phyloP scores from a whole-genome alignment of 495 filamentous ascomycete species.

The Hypoxylon trugodes region DNA sequence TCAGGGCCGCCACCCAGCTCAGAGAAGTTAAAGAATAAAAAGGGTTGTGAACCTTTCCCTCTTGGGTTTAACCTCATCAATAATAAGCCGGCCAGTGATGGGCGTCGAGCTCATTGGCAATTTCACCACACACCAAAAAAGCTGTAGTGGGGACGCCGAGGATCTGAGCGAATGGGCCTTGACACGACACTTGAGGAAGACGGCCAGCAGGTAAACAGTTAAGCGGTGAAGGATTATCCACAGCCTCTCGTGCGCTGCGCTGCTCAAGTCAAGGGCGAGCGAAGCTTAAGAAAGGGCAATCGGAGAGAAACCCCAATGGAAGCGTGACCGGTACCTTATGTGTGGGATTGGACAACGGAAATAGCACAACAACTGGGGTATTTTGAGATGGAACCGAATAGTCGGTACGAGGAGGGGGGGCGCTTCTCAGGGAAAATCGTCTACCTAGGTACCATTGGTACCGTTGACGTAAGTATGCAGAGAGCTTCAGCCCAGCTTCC shows the following conservation, averaged over 20 bases:
- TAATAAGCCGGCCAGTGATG: slow-evolving; percentile 39
- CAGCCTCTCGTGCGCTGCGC: slow-evolving; percentile 24
- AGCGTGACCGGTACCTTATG: slow-evolving; percentile 12
- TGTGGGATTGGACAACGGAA: slow-evolving; percentile 39
- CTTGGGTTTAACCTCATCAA: slow-evolving; percentile 36
- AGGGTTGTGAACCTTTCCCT: slow-evolving; percentile 38
- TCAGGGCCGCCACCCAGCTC: slow-evolving; percentile 35
- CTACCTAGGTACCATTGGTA: no score
- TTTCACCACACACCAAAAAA: slow-evolving; percentile 45
- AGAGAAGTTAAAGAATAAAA: slow-evolving; percentile 40
- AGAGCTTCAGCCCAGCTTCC: slow-evolving; percentile 30
- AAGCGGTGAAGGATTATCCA: slow-evolving; percentile 49
- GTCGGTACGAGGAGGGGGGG: slow-evolving; percentile 40
- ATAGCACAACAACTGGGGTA: slow-evolving; percentile 41
- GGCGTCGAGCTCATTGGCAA: slow-evolving; percentile 38
- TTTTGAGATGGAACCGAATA: slow-evolving; percentile 39
- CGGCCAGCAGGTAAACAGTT: slow-evolving; percentile 28
- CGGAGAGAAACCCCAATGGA: slow-evolving; percentile 22
- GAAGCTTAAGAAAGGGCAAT: slow-evolving; percentile 30
- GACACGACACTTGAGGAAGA: slow-evolving; percentile 32
- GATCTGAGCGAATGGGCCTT: slow-evolving; percentile 43
- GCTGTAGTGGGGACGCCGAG: slow-evolving; percentile 43
- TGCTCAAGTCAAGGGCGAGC: slow-evolving; percentile 8
- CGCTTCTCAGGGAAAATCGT: slow-evolving; percentile 25
- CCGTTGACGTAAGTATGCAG: slow-evolving; percentile 48